Evolutionary conservation across 352 stramenopile genomes (phyloP).

Genomic region (Phytophthora syringae): DNA sequence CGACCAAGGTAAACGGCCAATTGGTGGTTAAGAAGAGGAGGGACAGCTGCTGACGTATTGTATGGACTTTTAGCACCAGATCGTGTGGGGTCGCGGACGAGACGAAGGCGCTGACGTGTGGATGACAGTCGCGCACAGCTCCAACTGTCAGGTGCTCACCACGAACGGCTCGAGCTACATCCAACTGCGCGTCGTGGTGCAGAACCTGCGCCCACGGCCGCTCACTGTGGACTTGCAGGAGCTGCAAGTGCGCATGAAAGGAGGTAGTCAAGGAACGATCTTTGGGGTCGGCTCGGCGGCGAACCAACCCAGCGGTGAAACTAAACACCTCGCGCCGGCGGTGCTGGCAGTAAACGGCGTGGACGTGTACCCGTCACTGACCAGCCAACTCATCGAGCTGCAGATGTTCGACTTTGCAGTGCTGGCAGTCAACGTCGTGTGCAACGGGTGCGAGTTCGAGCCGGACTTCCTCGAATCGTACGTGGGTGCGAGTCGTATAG

Average conservation of each 20-base stretch:
- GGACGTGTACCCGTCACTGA: conserved; percentile 32
- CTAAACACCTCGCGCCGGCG: conserved; percentile 43
- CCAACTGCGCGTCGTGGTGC: conserved; percentile 71
- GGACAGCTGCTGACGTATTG: too few species aligned
- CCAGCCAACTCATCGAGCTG: conserved; percentile 48
- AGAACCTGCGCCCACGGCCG: conserved; percentile 64
- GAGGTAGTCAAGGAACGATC: conserved; percentile 55
- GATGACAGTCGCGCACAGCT: conserved; percentile 74
- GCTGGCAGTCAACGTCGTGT: conserved; percentile 66
- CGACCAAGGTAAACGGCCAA: conserved; percentile 47
- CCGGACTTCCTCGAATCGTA: conserved; percentile 72
- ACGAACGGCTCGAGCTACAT: conserved; percentile 46
- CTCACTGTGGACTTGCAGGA: conserved; percentile 69
- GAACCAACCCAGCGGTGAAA: conserved; percentile 19
- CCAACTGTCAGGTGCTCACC: conserved; percentile 64
- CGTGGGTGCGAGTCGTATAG: neutral
- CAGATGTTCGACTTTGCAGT: conserved; percentile 76
- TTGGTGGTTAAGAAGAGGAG: too few species aligned
- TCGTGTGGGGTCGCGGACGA: conserved; percentile 71
- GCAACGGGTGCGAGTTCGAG: conserved; percentile 76
- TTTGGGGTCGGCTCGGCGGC: conserved; percentile 35
- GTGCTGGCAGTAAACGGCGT: conserved; percentile 67
- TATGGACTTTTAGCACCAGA: conserved; percentile 48
- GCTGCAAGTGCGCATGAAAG: conserved; percentile 76
- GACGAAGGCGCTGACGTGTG: conserved; percentile 75